Conservation (phyloP, 2,329 filamentous ascomycete species). For the Aspergillus alliaceus region DNA sequence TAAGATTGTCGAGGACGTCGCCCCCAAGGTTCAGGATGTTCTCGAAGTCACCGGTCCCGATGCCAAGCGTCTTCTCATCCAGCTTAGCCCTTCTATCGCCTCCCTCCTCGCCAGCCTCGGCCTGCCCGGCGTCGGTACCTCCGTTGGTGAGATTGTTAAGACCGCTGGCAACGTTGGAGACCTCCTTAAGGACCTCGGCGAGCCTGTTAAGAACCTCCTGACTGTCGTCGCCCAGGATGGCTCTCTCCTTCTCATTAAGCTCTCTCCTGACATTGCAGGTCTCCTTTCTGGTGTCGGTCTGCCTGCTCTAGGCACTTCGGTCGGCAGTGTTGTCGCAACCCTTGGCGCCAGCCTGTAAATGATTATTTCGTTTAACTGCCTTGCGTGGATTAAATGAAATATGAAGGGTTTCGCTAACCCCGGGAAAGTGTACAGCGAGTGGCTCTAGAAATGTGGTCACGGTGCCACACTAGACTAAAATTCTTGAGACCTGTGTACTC, state of each 20-base stretch:
- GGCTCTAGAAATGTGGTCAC: background rate
- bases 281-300: conserved; percentile 26
- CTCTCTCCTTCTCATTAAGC: conserved; percentile 22
- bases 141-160: conserved; percentile 28
- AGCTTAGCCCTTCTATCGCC: conserved; percentile 32
- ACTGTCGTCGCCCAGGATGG: conserved; percentile 20
- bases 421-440: background rate
- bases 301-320: conserved; percentile 26
- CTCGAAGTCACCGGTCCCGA: conserved; percentile 31
- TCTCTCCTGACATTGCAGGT: conserved; percentile 19
- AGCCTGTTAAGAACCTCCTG: conserved; percentile 19
- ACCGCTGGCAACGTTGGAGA: conserved; percentile 26
- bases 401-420: background rate
- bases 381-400: background rate
- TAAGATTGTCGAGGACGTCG: conserved; percentile 27
- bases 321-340: conserved; percentile 27
- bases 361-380: background rate
- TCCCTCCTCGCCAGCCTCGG: conserved; percentile 28
- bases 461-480: background rate
- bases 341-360: conserved; percentile 15
- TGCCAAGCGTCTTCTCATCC: conserved; percentile 29
- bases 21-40: conserved; percentile 23
- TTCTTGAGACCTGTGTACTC: background rate
- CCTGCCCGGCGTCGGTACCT: conserved; percentile 26
- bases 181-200: conserved; percentile 25